Evolutionary conservation across 2,329 filamentous ascomycete genomes (phyloP).

Genomic region (Fusarium bulbicola): DNA sequence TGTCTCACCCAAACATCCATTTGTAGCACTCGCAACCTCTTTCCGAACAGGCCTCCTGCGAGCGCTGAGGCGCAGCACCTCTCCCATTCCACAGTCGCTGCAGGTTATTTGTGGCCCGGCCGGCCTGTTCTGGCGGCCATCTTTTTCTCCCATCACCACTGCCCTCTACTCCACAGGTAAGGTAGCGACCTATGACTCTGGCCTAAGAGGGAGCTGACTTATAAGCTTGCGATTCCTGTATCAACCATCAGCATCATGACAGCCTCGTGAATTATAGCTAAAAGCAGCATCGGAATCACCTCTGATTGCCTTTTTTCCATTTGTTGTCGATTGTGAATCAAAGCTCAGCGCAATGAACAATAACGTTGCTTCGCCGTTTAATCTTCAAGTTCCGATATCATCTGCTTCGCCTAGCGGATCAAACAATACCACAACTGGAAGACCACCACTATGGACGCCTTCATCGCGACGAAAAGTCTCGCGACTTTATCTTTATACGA

Average conservation of each 20-base stretch:
- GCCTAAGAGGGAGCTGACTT: conserved; percentile 27
- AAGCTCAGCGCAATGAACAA: conserved; percentile 17
- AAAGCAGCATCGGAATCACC: conserved; percentile 16
- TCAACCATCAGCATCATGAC: conserved; percentile 20
- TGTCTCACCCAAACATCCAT: conserved; percentile 14
- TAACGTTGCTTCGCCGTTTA: conserved; percentile 24
- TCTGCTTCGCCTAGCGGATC: conserved; percentile 44
- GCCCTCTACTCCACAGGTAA: conserved; percentile 9
- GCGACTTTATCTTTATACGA: conserved; percentile 66
- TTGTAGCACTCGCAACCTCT: conserved; percentile 4
- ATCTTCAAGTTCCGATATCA: conserved; percentile 29
- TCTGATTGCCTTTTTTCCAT: conserved; percentile 8
- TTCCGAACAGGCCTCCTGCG: conserved; percentile 27
- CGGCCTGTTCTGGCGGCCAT: conserved; percentile 28
- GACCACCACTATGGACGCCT: conserved; percentile 65
- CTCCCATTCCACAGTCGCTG: conserved; percentile 9
- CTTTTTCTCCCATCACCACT: conserved; percentile 12
- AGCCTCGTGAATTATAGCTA: conserved; percentile 20
- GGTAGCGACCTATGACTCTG: conserved; percentile 6
- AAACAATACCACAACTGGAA: conserved; percentile 52
- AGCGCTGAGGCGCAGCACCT: conserved; percentile 32
- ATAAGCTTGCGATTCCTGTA: conserved; percentile 26
- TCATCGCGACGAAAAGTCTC: conserved; percentile 63
- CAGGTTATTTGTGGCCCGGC: conserved; percentile 18
- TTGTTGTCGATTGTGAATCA: background rate